Evolutionary conservation across 1,284 basidiomycete genomes (phyloP), one percentile per base, ranked within the genome.

Genomic region (Chondrostereum purpureum): DNA sequence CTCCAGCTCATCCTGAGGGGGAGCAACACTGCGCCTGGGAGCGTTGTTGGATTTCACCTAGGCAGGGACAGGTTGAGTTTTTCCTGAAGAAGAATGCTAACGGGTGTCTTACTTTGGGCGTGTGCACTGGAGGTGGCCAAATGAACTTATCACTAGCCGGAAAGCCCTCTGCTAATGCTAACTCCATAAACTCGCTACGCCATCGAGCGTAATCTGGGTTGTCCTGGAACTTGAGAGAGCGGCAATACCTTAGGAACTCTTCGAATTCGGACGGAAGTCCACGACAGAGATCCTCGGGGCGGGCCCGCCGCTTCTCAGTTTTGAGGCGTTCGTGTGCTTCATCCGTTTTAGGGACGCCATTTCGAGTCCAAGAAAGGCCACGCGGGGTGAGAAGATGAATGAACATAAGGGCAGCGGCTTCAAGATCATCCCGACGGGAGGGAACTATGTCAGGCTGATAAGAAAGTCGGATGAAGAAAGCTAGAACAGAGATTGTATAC

Each of bases 351-450:
- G 84, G 84, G 4, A 88, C 72, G 10, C 84, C 84, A 49, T 83
- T 82, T 12, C 85, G 72, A 27, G 83, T 87, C 84, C 84, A 88
- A 14, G 75, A 65, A 22, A 88, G 73, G 3, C 84, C 84, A n/a
- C 75, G 72, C 2, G 85, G 83, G 2, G 80, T 88, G 35, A 88
- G 68, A 14, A 88, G 69, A 57, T 88, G 84, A 47, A 88, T 83
- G 47, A 88, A 69, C 82, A 88, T 84, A 27, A 88, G 67, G 2
- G 82, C 83, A 21, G 75, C 69, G 0, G 84, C 84, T 61, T 88
- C 84, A 43, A 88, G 69, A 56, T 88, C 84, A 55, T 88, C 84
- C 50, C 84, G 71, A 38, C 84, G 73, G 45, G 84, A 82, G 16
- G 83, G 83, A 14, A 86, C 83, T 84, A 57, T 49, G 46, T 42